Base-by-base conservation (phyloP, 495 filamentous ascomycete genomes). In the Penicillium paradoxum region DNA sequence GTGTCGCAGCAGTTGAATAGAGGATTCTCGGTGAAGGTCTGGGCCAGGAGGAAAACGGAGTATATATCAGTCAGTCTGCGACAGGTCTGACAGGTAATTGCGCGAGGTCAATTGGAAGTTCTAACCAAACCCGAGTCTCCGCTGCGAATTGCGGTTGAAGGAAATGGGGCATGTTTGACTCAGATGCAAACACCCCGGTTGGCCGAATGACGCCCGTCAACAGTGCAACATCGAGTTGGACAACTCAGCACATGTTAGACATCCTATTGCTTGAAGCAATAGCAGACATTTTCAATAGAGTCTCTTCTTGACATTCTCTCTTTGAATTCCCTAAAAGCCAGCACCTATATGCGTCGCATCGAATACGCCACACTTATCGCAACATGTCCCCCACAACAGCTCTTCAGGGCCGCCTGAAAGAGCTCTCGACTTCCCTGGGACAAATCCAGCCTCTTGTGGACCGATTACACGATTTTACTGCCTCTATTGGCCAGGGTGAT, bases 371-470 rank as follows among this genome's bases (percentile, higher is more conserved):
- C 44, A 41, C 21, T 30, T 19, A 54, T 41, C 27, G 54, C 43
- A 75, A 67, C 34, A 79, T 82, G 78, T 81, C 84, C 30, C 59
- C 66, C 14, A 74, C 79, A 47, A 73, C 86, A 53, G 61, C 74
- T 25, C 77, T 92, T 22, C 80, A 85, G 29, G 74, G 80, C 47
- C 85, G 88, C 42, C 77, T 93, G 29, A 74, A 78, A 49, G 74
- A 82, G 54, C 77, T 95, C 13, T 84, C 87, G 42, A 81, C 87
- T 44, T 74, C 83, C 15, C 80, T 89, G 30, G 79, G 77, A 57
- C 76, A 86, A 55, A 81, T 85, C 19, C 78, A 85, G 50, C 81
- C 85, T n/a, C 79, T 95, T 13, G 88, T 96, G 52, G 70, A 83
- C 44, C 85, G 87, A 6, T 79, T 96, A 8, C 77, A 82, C 24